Conservation (phyloP, 768 basidiomycete genomes). For the Amyloporia xantha region DNA sequence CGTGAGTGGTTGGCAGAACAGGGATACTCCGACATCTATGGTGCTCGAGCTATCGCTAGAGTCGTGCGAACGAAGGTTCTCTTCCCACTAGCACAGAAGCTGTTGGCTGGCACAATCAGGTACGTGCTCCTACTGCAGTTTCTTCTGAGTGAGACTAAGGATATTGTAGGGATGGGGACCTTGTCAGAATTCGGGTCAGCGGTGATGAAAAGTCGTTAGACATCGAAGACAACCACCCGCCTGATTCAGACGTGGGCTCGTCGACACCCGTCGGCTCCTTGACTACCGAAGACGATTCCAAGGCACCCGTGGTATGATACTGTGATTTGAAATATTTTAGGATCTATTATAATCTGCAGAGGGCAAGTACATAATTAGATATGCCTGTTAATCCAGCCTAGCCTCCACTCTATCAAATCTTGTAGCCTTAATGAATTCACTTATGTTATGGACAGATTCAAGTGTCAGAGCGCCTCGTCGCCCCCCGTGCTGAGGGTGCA, state of each 20-base stretch:
- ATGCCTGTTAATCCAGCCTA: background rate
- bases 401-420: background rate
- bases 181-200: constrained; percentile 28
- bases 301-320: too few relatives aligned
- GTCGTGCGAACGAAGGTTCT: constrained; percentile 77
- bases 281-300: too few relatives aligned
- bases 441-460: background rate
- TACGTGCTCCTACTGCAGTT: constrained; percentile 22
- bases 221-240: constrained; percentile 32
- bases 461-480: too few relatives aligned
- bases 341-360: background rate
- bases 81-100: constrained; percentile 74
- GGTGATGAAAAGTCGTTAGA: constrained; percentile 28
- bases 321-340: too few relatives aligned
- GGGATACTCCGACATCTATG: constrained; percentile 82
- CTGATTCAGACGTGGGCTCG: too few relatives aligned
- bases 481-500: too few relatives aligned
- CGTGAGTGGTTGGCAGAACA: constrained; percentile 62
- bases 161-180: constrained; percentile 41
- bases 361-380: background rate
- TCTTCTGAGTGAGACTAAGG: background rate
- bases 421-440: background rate
- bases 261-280: constrained; percentile 2
- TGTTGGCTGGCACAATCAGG: constrained; percentile 77
- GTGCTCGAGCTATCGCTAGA: constrained; percentile 83